Percentiles rank a stretch among this genome's conserved stretches.
Evolutionary conservation across 805 yeast species (phyloP).

Genomic region (Cyberlindnera xishuangbannaensis): DNA sequence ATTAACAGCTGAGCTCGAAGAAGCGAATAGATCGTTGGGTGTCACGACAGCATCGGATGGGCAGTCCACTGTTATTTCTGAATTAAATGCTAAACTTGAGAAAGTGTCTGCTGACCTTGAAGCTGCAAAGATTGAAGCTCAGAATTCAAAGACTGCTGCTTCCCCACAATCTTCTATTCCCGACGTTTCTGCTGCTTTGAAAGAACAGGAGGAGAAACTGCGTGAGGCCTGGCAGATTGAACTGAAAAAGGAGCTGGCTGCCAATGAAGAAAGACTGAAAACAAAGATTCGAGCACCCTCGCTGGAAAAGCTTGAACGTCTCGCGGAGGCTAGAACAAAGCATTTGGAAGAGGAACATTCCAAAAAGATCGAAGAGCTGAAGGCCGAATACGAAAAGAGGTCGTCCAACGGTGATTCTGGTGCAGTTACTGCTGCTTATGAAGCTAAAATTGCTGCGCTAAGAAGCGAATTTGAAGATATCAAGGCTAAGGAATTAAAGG

Average conservation of each 20-base stretch:
- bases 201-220: conserved; percentile 20
- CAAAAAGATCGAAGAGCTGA: conserved; percentile 23
- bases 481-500: conserved; percentile 15
- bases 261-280: conserved; percentile 24
- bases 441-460: conserved; percentile 27
- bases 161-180: too few species aligned
- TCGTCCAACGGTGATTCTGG: conserved; percentile 19
- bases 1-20: conserved; percentile 4
- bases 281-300: conserved; percentile 33
- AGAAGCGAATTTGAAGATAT: conserved; percentile 25
- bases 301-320: conserved; percentile 28
- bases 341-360: conserved; percentile 26
- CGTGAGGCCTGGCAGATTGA: conserved; percentile 26
- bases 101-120: conserved; percentile 5
- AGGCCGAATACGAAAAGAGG: conserved; percentile 24
- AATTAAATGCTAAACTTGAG: conserved; percentile 2
- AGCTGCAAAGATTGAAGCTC: conserved; percentile 5
- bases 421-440: conserved; percentile 23
- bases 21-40: neutral
- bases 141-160: too few species aligned
- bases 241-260: conserved; percentile 18
- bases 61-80: conserved; percentile 6
- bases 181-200: conserved; percentile 20
- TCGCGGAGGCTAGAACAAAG: conserved; percentile 23
- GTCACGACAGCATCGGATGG: conserved; percentile 5